Conservation (phyloP, 2,329 filamentous ascomycete genomes). For the Trichoderma cornu-damae region DNA sequence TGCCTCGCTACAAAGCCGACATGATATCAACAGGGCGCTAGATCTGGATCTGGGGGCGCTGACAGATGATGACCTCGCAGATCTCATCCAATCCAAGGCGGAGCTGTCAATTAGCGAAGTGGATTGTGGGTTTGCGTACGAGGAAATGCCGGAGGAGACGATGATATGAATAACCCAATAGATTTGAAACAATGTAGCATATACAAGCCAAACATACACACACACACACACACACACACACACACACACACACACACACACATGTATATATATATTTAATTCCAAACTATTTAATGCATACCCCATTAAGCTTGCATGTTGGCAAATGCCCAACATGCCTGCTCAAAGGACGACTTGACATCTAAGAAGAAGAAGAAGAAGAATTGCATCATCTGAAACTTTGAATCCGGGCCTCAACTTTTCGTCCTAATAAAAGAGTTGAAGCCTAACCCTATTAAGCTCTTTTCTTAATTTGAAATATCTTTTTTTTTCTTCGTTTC, state of each 20-base stretch:
- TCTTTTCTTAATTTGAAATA: too few relatives aligned
- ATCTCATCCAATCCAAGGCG: conserved; percentile 26
- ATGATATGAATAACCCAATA: background rate
- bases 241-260: too few relatives aligned
- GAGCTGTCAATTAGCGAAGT: conserved; percentile 29
- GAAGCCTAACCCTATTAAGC: conserved; percentile 18
- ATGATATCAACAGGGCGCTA: conserved; percentile 26
- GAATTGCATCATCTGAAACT: conserved; percentile 16
- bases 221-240: too few relatives aligned
- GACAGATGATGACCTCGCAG: conserved; percentile 10
- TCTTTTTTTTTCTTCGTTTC: too few relatives aligned
- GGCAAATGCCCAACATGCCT: too few relatives aligned
- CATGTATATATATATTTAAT: background rate
- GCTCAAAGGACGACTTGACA: background rate
- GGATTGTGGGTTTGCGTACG: conserved; percentile 34
- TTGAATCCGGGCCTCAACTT: conserved; percentile 18
- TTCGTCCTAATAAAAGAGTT: conserved; percentile 13
- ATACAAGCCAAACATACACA: too few relatives aligned
- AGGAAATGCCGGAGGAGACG: conserved; percentile 25
- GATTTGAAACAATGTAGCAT: background rate
- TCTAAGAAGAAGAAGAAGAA: background rate
- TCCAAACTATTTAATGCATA: background rate
- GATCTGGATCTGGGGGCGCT: conserved; percentile 30
- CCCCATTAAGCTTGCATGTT: background rate
- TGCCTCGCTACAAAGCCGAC: conserved; percentile 16